Evolutionary conservation across 2,329 filamentous ascomycete species (phyloP).

Genomic region (Fusarium penzigii): DNA sequence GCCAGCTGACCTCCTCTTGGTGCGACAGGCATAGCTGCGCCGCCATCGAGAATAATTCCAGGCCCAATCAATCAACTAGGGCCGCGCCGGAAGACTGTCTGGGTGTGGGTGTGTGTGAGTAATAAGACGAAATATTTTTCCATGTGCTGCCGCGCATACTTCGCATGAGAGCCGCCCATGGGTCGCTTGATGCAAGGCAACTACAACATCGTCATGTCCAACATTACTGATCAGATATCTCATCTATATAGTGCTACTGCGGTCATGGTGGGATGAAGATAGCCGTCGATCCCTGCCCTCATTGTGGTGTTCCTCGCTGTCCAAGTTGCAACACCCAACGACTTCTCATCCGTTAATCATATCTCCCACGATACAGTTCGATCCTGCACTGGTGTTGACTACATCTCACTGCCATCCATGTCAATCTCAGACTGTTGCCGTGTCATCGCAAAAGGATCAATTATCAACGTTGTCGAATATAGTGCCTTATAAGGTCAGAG

Average conservation of each 20-base stretch:
- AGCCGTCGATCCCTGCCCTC: conserved; percentile 14
- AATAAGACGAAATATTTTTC: background rate
- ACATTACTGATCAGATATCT: background rate
- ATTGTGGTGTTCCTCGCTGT: conserved; percentile 12
- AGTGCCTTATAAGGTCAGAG: too few species aligned
- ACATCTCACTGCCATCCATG: too few species aligned
- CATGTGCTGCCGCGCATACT: too few species aligned
- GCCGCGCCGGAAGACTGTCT: background rate
- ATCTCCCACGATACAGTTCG: background rate
- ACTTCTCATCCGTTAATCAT: conserved; percentile 3
- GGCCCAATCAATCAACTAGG: background rate
- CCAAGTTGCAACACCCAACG: conserved; percentile 14
- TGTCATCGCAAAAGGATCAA: too few species aligned
- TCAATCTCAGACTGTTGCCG: too few species aligned
- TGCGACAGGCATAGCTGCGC: background rate
- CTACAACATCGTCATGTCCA: background rate
- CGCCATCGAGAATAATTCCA: background rate
- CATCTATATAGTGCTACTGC: conserved; percentile 11
- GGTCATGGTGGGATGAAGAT: conserved; percentile 17
- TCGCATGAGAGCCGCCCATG: too few species aligned
- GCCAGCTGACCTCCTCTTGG: background rate
- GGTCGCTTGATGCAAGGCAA: background rate
- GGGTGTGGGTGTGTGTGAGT: background rate
- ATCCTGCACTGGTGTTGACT: too few species aligned
- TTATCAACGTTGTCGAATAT: too few species aligned